Evolutionary conservation across 202 grass and related monocot species (phyloP), one percentile per base, ranked within the genome.

Genomic region (Zoysia matrella): DNA sequence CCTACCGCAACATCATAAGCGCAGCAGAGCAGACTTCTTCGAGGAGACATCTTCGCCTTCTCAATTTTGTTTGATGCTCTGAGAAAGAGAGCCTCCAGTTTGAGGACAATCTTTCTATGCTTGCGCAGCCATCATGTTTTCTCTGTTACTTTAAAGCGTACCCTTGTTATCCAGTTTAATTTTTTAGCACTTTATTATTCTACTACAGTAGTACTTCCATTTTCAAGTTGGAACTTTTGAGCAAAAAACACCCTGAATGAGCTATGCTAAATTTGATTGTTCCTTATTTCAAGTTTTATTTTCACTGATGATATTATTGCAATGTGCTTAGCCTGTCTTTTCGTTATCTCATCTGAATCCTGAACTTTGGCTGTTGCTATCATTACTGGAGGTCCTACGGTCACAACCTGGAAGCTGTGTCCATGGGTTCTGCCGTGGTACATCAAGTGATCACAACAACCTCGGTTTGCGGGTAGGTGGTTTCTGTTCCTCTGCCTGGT

Each of bases 21-120:
- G 65, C 75, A 63, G 65, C 64, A 74, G 74, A 80, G 80, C 88
- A 83, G 16, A 65, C 80, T 71, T 87, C 51, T 76, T 86, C 3
- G 80, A 86, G 88, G 80, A 64, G 71, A 16, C 46, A n/a, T 47
- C 30, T 13, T 15, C 46, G 47, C 72, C 7, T 7, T 80, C 84
- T 90, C 88, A 90, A 75, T 90, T 90, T 90, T 87, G 88, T 66
- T 87, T 76, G 56, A 84, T 87, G 88, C 80, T 90, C 80, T 71
- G 65, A 51, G 45, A 36, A 36, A 46, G 45, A 46, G 58, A 71
- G 57, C 65, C 70, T 84, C 41, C 57, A 15, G 57, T 83, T 80
- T 52, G 69, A 90, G 74, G 80, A 75, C 57, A 58, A 67, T 47
- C 56, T 50, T 77, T 85, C 58, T 52, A 16, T 42, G 57, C 66